Percentiles rank a stretch among this genome's conserved stretches.
Evolutionary conservation across 164 flowering plant genomes (phyloP).

Genomic region (Berberis vulgaris): DNA sequence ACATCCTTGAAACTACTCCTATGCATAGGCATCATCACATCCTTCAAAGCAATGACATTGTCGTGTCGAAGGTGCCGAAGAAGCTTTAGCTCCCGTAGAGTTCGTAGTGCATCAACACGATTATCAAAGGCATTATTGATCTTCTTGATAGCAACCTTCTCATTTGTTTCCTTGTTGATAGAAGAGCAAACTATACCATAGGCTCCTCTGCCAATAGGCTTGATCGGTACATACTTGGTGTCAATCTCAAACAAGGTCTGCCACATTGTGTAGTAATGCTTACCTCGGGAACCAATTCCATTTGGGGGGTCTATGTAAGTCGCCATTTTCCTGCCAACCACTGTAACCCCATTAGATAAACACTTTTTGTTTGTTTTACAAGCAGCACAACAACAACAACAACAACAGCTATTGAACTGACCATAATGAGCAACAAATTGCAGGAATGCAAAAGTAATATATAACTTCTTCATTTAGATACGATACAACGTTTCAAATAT

Average conservation of each 20-base stretch:
- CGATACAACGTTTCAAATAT: too few species aligned
- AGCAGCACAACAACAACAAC: too few species aligned
- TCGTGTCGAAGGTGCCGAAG: conserved; percentile 74
- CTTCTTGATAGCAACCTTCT: conserved; percentile 86
- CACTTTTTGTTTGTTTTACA: too few species aligned
- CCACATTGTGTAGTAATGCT: conserved; percentile 88
- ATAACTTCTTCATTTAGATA: too few species aligned
- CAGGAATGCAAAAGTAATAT: too few species aligned
- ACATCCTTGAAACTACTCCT: conserved; percentile 69
- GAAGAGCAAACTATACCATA: conserved; percentile 87
- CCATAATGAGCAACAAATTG: too few species aligned
- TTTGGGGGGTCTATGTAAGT: conserved; percentile 71
- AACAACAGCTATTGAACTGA: too few species aligned
- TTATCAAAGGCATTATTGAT: conserved; percentile 71
- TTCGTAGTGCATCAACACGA: conserved; percentile 66
- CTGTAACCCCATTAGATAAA: too few species aligned
- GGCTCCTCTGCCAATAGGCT: conserved; percentile 84
- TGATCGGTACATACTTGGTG: conserved; percentile 72
- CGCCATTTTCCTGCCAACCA: conserved; percentile 37
- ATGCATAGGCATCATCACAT: conserved; percentile 73
- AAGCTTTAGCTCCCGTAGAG: conserved; percentile 72
- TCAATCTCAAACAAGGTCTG: conserved; percentile 82
- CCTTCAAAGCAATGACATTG: conserved; percentile 72
- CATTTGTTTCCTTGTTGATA: conserved; percentile 61
- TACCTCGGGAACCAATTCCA: conserved; percentile 45